phyloP scores from a whole-genome alignment of 176 grass and related monocot genomes.

The Eleusine coracana region DNA sequence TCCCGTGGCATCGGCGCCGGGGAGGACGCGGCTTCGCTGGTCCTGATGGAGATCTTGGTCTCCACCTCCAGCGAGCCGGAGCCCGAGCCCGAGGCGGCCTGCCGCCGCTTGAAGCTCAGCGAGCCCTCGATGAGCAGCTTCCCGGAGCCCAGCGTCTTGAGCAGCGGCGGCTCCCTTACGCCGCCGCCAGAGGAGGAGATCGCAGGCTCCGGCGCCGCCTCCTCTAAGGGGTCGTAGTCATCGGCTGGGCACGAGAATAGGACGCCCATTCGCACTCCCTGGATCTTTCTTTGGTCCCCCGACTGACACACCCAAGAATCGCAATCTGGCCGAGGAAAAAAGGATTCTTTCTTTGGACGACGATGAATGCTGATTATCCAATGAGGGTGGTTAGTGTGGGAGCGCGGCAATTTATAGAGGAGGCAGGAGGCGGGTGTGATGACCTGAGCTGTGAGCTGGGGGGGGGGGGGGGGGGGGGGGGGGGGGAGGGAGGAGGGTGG shows the following conservation, averaged over 20 bases:
- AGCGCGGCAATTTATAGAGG: slow-evolving; percentile 40
- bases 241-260: slow-evolving; percentile 56
- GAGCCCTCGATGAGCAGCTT: slow-evolving; percentile 75
- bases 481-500: not conserved
- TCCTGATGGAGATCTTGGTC: slow-evolving; percentile 66
- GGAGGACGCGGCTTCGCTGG: slow-evolving; percentile 8
- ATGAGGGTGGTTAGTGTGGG: slow-evolving; percentile 28
- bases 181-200: not conserved
- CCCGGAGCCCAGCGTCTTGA: slow-evolving; percentile 61
- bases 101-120: slow-evolving; percentile 71
- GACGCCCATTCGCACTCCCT: slow-evolving; percentile 35
- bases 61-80: slow-evolving; percentile 52
- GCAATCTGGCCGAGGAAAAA: not conserved
- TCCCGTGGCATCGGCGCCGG: not conserved
- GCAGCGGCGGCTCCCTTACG: slow-evolving; percentile 40
- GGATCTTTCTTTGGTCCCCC: slow-evolving; percentile 11
- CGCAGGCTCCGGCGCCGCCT: not conserved
- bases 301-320: not conserved
- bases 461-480: not conserved
- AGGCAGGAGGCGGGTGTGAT: not conserved
- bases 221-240: slow-evolving; percentile 46
- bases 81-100: not conserved
- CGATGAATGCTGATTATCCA: slow-evolving; percentile 31
- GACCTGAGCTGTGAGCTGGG: not conserved
- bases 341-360: not conserved